phyloP scores from a whole-genome alignment of 2,329 filamentous ascomycete species.

The Metarhizium rileyi region DNA sequence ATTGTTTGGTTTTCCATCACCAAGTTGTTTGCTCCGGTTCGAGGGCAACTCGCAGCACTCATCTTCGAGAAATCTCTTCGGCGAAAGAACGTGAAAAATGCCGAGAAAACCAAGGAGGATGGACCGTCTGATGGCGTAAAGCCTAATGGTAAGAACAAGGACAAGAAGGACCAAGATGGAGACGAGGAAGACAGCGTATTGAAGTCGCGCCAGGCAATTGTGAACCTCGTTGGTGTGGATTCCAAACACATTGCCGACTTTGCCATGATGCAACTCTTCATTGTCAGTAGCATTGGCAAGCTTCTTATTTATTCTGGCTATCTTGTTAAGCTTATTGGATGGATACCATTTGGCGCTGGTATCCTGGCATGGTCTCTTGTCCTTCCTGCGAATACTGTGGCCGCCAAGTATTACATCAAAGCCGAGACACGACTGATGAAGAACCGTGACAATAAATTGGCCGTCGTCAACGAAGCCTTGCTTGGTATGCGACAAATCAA shows the following conservation, averaged over 20 bases:
- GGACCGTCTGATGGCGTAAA: conserved; percentile 16
- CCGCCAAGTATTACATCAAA: conserved; percentile 53
- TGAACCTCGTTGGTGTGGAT: conserved; percentile 74
- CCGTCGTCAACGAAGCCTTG: conserved; percentile 65
- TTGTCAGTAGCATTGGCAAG: conserved; percentile 53
- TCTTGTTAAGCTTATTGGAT: conserved; percentile 60
- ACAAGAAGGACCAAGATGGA: conserved; percentile 35
- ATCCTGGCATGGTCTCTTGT: conserved; percentile 54
- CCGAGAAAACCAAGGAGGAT: conserved; percentile 35
- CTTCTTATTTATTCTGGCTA: conserved; percentile 57
- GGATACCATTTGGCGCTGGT: conserved; percentile 57
- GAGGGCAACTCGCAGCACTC: conserved; percentile 59
- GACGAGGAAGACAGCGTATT: conserved; percentile 39
- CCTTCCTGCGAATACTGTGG: conserved; percentile 58
- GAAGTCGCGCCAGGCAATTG: conserved; percentile 55
- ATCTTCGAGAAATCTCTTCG: conserved; percentile 71
- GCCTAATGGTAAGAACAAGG: conserved; percentile 19
- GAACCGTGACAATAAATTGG: conserved; percentile 64
- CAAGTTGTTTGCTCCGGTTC: conserved; percentile 54
- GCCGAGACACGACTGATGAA: conserved; percentile 66
- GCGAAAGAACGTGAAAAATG: conserved; percentile 65
- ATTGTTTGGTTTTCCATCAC: conserved; percentile 58
- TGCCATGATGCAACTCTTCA: conserved; percentile 53
- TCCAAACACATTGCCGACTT: conserved; percentile 60
- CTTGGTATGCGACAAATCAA: conserved; percentile 79